These are phyloP conservation scores for Acidiella bohemica DNA, from an alignment of 495 filamentous ascomycete genomes.

Conservation along the genomic window DNA sequence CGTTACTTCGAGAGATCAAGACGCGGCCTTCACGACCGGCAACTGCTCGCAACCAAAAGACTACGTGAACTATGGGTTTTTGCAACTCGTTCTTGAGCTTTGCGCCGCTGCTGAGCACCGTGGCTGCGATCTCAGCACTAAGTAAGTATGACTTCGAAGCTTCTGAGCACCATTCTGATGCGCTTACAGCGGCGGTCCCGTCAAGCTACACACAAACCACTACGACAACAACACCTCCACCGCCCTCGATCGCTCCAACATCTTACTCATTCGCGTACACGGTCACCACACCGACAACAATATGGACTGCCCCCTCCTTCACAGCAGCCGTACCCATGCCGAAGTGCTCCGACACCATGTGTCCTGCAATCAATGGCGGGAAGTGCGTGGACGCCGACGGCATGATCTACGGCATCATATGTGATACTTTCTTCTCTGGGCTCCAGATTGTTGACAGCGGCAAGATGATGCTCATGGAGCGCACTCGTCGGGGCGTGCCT, in stretches of 20 bases:
- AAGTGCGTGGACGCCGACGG: conserved; percentile 4
- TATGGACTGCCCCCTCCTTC: conserved; percentile 9
- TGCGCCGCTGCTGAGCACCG: no score
- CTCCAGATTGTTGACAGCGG: conserved; percentile 8
- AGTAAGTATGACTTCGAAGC: no score
- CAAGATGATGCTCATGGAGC: conserved; percentile 2
- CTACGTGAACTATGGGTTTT: no score
- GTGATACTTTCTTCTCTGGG: conserved; percentile 2
- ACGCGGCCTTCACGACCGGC: no score
- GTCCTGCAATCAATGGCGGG: conserved; percentile 1
- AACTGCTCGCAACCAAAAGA: no score
- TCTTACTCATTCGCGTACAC: conserved; percentile 11
- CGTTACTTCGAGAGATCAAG: no score
- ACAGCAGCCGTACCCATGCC: conserved; percentile 1
- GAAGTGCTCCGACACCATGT: conserved; percentile 5
- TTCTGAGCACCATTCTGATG: no score
- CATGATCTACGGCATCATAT: conserved; percentile 8
- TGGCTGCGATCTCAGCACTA: no score
- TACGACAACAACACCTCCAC: background rate
- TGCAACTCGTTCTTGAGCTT: no score
- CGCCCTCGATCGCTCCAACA: background rate
- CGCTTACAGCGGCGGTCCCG: background rate
- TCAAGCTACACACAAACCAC: conserved; percentile 4
- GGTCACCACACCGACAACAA: conserved; percentile 8
- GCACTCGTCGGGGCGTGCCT: background rate